Evolutionary conservation across 805 yeast genomes (phyloP).

Genomic region (Starmera caribaea): DNA sequence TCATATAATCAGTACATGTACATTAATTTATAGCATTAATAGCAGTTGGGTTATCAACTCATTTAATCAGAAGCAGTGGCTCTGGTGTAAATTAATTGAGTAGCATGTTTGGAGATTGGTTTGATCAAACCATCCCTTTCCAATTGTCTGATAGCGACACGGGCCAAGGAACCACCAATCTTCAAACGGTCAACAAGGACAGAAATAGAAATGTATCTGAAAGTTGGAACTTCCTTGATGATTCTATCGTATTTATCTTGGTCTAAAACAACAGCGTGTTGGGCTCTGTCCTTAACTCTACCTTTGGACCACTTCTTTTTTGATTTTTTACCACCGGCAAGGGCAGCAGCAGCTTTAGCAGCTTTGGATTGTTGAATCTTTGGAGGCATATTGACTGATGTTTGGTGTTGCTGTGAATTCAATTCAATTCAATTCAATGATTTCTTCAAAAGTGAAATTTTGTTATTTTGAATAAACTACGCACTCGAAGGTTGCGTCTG

Average conservation of each 20-base stretch:
- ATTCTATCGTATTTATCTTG: constrained; percentile 99
- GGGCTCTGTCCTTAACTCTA: constrained; percentile 99
- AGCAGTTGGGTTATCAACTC: constrained; percentile 10
- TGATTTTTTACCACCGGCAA: constrained; percentile 99
- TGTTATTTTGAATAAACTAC: too few species aligned
- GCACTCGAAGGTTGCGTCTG: too few species aligned
- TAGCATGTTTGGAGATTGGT: constrained; percentile 90
- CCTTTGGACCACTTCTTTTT: constrained; percentile 99
- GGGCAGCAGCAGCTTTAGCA: constrained; percentile 99
- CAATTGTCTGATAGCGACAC: constrained; percentile 94
- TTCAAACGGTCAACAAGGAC: constrained; percentile 98
- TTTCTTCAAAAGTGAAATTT: too few species aligned
- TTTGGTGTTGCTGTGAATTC: too few species aligned
- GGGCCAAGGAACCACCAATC: constrained; percentile 98
- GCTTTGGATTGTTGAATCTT: constrained; percentile 98
- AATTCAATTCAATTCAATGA: too few species aligned
- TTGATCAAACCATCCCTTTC: constrained; percentile 92
- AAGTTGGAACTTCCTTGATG: constrained; percentile 98
- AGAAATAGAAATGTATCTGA: constrained; percentile 96
- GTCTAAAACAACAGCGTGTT: constrained; percentile 93
- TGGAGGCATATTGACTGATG: constrained; percentile 77
- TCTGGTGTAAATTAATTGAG: constrained; percentile 91
- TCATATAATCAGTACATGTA: constrained; percentile 7
- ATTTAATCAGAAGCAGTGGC: constrained; percentile 60
- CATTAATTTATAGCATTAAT: constrained; percentile 6